Evolutionary conservation across 106 monocot genomes (phyloP).

Genomic region (Apostasia ramifera): DNA sequence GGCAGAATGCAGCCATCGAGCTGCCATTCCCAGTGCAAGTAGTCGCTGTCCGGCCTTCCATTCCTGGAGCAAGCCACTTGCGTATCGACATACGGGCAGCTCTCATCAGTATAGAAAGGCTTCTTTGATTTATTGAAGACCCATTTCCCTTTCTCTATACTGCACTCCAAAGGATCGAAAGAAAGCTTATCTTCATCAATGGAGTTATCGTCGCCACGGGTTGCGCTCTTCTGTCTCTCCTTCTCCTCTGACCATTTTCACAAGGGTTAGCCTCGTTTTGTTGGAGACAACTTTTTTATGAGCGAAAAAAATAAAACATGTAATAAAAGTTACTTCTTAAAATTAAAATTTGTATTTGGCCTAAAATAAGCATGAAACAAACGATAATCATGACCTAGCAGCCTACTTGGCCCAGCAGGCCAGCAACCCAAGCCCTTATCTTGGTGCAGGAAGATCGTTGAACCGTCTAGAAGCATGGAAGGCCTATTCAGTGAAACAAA

Average conservation of each 20-base stretch:
- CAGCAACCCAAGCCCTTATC: too few species aligned
- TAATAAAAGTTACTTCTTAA: too few species aligned
- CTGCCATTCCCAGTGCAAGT: constrained; percentile 7
- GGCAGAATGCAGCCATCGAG: constrained; percentile 1
- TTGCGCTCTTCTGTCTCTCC: not conserved
- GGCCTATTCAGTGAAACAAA: too few species aligned
- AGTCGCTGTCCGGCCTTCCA: not conserved
- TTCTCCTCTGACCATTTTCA: not conserved
- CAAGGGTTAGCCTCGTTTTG: too few species aligned
- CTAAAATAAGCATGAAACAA: too few species aligned
- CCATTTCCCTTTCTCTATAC: constrained; percentile 1
- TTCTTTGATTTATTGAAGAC: not conserved
- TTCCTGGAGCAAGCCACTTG: constrained; percentile 3
- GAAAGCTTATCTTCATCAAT: not conserved
- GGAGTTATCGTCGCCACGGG: not conserved
- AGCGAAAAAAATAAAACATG: too few species aligned
- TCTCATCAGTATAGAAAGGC: not conserved
- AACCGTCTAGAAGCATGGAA: too few species aligned
- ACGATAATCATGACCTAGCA: too few species aligned
- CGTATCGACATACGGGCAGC: not conserved
- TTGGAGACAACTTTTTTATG: too few species aligned
- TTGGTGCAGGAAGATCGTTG: too few species aligned
- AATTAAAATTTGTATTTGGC: too few species aligned
- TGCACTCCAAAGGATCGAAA: not conserved
- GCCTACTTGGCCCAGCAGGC: too few species aligned